Evolutionary conservation across 129 eudicot genomes (phyloP), one percentile per base, ranked within the genome.

Genomic region (Escallonia rubra): DNA sequence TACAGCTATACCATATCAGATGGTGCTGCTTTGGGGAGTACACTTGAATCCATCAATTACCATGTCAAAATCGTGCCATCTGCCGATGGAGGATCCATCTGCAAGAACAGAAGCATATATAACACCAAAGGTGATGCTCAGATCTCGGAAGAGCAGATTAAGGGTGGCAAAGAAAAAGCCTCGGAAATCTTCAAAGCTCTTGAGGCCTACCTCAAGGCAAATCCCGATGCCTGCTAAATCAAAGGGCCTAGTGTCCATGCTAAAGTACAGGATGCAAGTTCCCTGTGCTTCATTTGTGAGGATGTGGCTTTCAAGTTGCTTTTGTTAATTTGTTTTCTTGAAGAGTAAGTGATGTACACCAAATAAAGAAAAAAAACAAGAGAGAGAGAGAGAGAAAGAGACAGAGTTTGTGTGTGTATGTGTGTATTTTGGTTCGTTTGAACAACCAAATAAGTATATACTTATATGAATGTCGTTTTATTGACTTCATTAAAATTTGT

Each of bases 61-160:
- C 59, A 45, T 3, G 60, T 79, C 43, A 68, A 68, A 41, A 47
- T 79, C 51, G 75, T 42, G 6, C 39, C 72, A 2, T 61, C 67
- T 4, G 68, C 71, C 1, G 72, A 73, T 43, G 83, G 83, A 15
- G 83, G 83, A 3, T 79, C 72, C 15, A 57, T 73, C 8, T 68
- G 69, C 58, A 79, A 79, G 52, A 79, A 55, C 66, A 68, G 8
- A 0, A 79, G 75, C 75, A 73, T 49, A 0, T 79, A 72, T 63
- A 48, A 57, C 72, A 56, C 72, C 52, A 79, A 79, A 43, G 74
- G 46, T 11, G 71, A 67, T 7, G 71, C 38, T 1, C 8, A 44
- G 9, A 10, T 58, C 0, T 46, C 12, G 2, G 59, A 64, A 13
- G 65, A 73, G 10, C 61, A 73, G 5, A 46, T 59, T 10, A 59